phyloP scores from a whole-genome alignment of 2,329 filamentous ascomycete species.

The Didymella exigua region DNA sequence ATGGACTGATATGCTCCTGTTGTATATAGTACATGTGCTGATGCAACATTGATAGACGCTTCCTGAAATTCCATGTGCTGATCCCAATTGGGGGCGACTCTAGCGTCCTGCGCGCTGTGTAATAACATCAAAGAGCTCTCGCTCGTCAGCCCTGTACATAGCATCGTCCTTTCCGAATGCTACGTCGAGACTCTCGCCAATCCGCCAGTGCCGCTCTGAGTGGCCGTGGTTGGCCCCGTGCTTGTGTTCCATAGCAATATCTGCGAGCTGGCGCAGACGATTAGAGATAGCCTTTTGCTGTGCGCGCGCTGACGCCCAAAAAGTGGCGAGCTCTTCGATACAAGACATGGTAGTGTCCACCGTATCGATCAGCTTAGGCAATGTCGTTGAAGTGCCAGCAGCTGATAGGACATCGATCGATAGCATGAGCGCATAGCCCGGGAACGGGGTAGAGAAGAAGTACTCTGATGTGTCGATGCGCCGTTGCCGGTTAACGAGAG shows the following conservation, averaged over 20 bases:
- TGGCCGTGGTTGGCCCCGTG: constrained; percentile 36
- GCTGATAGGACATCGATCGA: constrained; percentile 71
- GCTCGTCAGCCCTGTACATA: constrained; percentile 48
- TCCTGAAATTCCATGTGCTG: background rate
- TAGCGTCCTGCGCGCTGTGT: constrained; percentile 28
- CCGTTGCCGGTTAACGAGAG: constrained; percentile 32
- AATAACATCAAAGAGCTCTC: constrained; percentile 38
- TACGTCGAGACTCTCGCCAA: constrained; percentile 48
- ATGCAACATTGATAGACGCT: background rate
- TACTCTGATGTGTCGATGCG: constrained; percentile 41
- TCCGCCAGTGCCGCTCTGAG: constrained; percentile 45
- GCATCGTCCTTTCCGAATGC: constrained; percentile 52
- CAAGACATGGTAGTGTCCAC: constrained; percentile 60
- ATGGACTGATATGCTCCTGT: background rate
- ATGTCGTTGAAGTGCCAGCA: constrained; percentile 52
- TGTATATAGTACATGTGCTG: constrained; percentile 3
- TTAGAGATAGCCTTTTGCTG: constrained; percentile 58
- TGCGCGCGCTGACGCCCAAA: constrained; percentile 64
- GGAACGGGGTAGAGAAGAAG: constrained; percentile 61
- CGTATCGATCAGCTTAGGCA: constrained; percentile 61
- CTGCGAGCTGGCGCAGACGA: constrained; percentile 54
- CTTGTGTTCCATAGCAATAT: constrained; percentile 47
- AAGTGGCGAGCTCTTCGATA: constrained; percentile 61
- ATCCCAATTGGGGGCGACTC: background rate
- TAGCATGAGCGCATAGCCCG: constrained; percentile 66